phyloP scores from a whole-genome alignment of 495 filamentous ascomycete species.

The Penicillium pancosmium region DNA sequence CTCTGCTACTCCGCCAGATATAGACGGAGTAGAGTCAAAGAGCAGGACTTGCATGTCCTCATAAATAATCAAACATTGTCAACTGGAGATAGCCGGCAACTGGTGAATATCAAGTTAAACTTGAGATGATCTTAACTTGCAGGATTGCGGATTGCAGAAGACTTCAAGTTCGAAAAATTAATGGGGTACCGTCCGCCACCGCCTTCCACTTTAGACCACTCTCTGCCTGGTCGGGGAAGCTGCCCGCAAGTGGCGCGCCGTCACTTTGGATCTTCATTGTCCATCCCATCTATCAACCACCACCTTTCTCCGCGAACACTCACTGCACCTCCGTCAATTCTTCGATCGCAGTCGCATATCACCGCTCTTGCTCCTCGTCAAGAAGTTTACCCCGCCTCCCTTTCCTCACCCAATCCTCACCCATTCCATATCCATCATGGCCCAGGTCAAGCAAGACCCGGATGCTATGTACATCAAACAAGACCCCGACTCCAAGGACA shows the following conservation, averaged over 20 bases:
- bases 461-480: conserved; percentile 59
- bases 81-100: no score
- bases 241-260: conserved; percentile 16
- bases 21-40: no score
- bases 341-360: neutral
- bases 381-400: neutral
- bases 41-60: no score
- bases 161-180: no score
- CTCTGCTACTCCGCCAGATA: no score
- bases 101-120: no score
- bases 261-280: conserved; percentile 7
- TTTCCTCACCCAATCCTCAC: neutral
- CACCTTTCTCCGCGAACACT: neutral
- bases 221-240: conserved; percentile 1
- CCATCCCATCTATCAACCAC: neutral
- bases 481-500: conserved; percentile 63
- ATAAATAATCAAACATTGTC: no score
- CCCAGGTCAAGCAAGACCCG: conserved; percentile 47
- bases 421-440: conserved; percentile 25
- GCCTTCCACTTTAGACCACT: neutral
- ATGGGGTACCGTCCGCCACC: neutral
- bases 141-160: no score
- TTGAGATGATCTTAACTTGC: no score
- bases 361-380: neutral
- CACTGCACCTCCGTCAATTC: neutral